Percentiles rank a stretch among this genome's conserved stretches.
phyloP scores from a whole-genome alignment of 345 rosid species.

The Lepidium africanum region DNA sequence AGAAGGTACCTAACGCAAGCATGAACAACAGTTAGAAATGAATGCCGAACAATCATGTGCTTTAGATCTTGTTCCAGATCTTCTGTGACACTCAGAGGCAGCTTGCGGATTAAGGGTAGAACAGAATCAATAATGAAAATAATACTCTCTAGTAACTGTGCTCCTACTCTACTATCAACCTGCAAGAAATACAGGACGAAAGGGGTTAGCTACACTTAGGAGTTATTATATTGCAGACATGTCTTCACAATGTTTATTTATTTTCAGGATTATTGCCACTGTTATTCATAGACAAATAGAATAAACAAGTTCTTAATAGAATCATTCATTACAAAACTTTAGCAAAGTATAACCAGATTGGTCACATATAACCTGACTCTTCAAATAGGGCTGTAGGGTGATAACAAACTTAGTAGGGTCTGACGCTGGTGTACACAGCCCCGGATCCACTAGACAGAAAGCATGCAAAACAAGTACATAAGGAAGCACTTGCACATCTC shows the following conservation, averaged over 20 bases:
- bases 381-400: constrained; percentile 93
- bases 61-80: constrained; percentile 97
- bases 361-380: constrained; percentile 64
- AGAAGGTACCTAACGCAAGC: constrained; percentile 84
- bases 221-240: neutral
- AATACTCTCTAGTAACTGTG: constrained; percentile 90
- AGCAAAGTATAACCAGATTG: constrained; percentile 1
- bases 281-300: neutral
- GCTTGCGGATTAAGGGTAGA: constrained; percentile 76
- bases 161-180: constrained; percentile 81
- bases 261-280: neutral
- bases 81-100: constrained; percentile 66
- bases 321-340: constrained; percentile 4
- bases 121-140: constrained; percentile 85
- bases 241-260: neutral
- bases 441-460: constrained; percentile 91
- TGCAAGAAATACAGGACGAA: constrained; percentile 32
- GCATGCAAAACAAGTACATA: constrained; percentile 86
- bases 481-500: constrained; percentile 64
- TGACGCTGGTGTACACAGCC: constrained; percentile 84
- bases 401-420: constrained; percentile 89
- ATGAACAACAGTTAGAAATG: constrained; percentile 95
- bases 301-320: constrained; percentile 5
- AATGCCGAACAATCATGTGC: constrained; percentile 90
- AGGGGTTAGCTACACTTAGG: constrained; percentile 8